Conservation (phyloP, 176 grass and related monocot genomes). For the Oryza punctata region DNA sequence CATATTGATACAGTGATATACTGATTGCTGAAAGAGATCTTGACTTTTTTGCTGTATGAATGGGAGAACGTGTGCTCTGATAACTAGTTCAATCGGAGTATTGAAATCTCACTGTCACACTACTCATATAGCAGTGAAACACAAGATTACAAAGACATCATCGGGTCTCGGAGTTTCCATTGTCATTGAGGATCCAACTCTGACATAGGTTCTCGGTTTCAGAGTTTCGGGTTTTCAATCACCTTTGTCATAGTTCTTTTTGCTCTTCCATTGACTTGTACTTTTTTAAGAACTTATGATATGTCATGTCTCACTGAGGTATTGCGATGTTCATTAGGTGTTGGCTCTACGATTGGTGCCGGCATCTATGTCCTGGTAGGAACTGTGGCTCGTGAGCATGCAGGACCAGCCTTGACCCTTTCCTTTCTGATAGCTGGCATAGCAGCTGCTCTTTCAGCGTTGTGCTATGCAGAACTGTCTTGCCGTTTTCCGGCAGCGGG, state of each 20-base stretch:
- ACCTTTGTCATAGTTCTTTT: neutral
- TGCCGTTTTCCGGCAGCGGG: slow-evolving; percentile 89
- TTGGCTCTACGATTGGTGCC: slow-evolving; percentile 79
- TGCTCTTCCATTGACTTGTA: neutral
- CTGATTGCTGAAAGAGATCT: neutral
- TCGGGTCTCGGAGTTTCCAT: neutral
- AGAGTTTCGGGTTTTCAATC: slow-evolving; percentile 4
- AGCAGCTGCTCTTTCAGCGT: slow-evolving; percentile 75
- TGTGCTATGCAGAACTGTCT: slow-evolving; percentile 88
- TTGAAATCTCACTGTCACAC: neutral
- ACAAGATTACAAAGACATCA: neutral
- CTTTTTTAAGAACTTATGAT: slow-evolving; percentile 8
- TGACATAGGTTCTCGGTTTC: neutral
- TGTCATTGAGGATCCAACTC: neutral
- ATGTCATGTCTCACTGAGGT: slow-evolving; percentile 27
- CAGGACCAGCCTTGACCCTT: slow-evolving; percentile 71
- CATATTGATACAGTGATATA: neutral
- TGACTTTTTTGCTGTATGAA: neutral
- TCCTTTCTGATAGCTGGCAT: slow-evolving; percentile 89
- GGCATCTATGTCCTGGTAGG: slow-evolving; percentile 91
- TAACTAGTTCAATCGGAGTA: neutral
- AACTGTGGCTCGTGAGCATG: slow-evolving; percentile 84
- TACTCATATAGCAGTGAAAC: neutral
- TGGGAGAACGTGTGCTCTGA: neutral
- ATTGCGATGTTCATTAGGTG: slow-evolving; percentile 42